Percentiles rank a stretch among this genome's conserved stretches.
phyloP scores from a whole-genome alignment of 1,139 yeast species.

The Blastobotrys illinoisensis region DNA sequence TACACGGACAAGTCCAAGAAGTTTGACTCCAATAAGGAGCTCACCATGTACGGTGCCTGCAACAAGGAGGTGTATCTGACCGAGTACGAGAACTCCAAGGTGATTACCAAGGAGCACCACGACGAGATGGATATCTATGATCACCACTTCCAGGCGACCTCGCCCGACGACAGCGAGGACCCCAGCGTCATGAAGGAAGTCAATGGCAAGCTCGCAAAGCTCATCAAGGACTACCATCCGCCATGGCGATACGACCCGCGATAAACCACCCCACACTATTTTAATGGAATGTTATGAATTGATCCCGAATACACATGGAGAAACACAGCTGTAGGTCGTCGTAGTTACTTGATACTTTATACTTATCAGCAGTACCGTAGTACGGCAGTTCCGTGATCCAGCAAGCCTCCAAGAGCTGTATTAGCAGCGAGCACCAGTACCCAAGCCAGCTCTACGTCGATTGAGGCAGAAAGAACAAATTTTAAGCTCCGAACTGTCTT shows the following conservation, averaged over 20 bases:
- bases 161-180: conserved; percentile 9
- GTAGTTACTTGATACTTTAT: too few relatives aligned
- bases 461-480: conserved; percentile 40
- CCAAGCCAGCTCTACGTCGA: conserved; percentile 39
- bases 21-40: conserved; percentile 14
- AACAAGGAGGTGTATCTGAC: conserved; percentile 20
- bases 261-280: neutral
- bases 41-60: conserved; percentile 28
- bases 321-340: too few relatives aligned
- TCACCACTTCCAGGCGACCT: conserved; percentile 9
- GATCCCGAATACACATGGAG: too few relatives aligned
- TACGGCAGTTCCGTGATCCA: conserved; percentile 51
- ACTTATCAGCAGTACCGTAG: too few relatives aligned
- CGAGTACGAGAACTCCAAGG: conserved; percentile 20
- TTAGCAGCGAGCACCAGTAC: conserved; percentile 47
- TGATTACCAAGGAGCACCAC: conserved; percentile 21
- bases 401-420: conserved; percentile 54
- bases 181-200: conserved; percentile 8
- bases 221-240: conserved; percentile 13
- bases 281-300: neutral
- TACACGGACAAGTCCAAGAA: conserved; percentile 16
- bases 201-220: conserved; percentile 12
- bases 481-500: conserved; percentile 42
- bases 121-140: conserved; percentile 22
- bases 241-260: conserved; percentile 19